Evolutionary conservation across 2,329 filamentous ascomycete species (phyloP).

Genomic region (Aspergillus luchuensis): DNA sequence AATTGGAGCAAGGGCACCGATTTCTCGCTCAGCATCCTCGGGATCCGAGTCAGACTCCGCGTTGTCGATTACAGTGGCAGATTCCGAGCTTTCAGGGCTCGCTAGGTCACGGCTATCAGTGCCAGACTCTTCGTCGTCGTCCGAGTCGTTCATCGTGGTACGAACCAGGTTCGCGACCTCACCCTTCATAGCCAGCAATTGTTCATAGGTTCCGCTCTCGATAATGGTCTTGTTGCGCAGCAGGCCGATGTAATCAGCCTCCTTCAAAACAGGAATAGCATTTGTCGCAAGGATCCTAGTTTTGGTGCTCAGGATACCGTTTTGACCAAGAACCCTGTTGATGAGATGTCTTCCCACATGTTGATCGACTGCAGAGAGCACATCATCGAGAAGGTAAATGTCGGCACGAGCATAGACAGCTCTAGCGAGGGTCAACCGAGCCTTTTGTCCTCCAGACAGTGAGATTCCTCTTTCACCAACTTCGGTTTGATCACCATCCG

Average conservation of each 20-base stretch:
- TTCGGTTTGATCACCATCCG: conserved; percentile 94
- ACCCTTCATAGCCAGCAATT: conserved; percentile 91
- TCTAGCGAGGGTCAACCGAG: conserved; percentile 84
- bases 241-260: conserved; percentile 85
- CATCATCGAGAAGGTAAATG: conserved; percentile 91
- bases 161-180: conserved; percentile 82
- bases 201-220: conserved; percentile 86
- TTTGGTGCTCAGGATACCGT: conserved; percentile 79
- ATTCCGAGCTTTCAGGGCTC: conserved; percentile 69
- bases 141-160: conserved; percentile 59
- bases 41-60: conserved; percentile 56
- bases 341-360: conserved; percentile 95
- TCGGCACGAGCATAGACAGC: conserved; percentile 97
- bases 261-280: conserved; percentile 84
- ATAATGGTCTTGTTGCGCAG: conserved; percentile 79
- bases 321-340: conserved; percentile 84
- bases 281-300: conserved; percentile 94
- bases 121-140: conserved; percentile 49
- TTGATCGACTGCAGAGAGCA: conserved; percentile 95
- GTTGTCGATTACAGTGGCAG: conserved; percentile 54
- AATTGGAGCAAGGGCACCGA: conserved; percentile 77
- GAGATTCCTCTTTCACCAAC: conserved; percentile 97
- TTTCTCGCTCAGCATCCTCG: conserved; percentile 67
- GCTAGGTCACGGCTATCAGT: conserved; percentile 60
- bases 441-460: conserved; percentile 93